These are phyloP conservation scores for Durotheca rogersii DNA, from an alignment of 495 filamentous ascomycete genomes.

Conservation along the genomic window DNA sequence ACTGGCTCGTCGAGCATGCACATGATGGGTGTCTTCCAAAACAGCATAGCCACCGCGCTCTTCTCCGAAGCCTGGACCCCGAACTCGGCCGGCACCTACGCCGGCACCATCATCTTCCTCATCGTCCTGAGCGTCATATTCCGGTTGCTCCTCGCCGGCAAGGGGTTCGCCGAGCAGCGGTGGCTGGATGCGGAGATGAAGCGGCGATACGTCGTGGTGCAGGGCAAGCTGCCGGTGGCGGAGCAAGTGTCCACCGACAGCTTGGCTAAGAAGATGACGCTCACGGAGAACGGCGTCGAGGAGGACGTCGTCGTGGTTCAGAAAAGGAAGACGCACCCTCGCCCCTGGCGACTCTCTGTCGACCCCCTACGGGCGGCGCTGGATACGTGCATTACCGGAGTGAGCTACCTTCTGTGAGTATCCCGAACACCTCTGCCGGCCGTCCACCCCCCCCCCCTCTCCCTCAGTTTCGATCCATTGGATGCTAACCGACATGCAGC, in stretches of 20 bases:
- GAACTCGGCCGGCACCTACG: slow-evolving; percentile 64
- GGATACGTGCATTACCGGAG: slow-evolving; percentile 66
- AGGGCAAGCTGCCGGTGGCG: slow-evolving; percentile 59
- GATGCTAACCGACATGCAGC: slow-evolving; percentile 48
- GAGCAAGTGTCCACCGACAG: slow-evolving; percentile 51
- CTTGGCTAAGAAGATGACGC: slow-evolving; percentile 59
- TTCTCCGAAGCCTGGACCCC: slow-evolving; percentile 77
- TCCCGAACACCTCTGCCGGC: neutral
- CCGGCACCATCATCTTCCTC: slow-evolving; percentile 84
- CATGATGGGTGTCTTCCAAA: slow-evolving; percentile 68
- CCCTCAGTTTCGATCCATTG: neutral
- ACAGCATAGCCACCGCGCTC: slow-evolving; percentile 64
- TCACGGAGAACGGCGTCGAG: slow-evolving; percentile 69
- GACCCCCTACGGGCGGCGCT: slow-evolving; percentile 73
- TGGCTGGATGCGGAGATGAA: slow-evolving; percentile 65
- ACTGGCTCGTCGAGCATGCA: slow-evolving; percentile 33
- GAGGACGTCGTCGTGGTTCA: slow-evolving; percentile 71
- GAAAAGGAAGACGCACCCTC: slow-evolving; percentile 45
- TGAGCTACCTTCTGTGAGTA: slow-evolving; percentile 90
- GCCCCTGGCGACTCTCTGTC: slow-evolving; percentile 76
- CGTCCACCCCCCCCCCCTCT: neutral
- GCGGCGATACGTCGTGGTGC: slow-evolving; percentile 73
- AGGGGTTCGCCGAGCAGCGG: slow-evolving; percentile 51
- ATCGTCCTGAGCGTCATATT: slow-evolving; percentile 68
- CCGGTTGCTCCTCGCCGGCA: slow-evolving; percentile 68